These are phyloP conservation scores for Phyllosticta paracitricarpa DNA, from an alignment of 2,329 filamentous ascomycete species.

Conservation along the genomic window DNA sequence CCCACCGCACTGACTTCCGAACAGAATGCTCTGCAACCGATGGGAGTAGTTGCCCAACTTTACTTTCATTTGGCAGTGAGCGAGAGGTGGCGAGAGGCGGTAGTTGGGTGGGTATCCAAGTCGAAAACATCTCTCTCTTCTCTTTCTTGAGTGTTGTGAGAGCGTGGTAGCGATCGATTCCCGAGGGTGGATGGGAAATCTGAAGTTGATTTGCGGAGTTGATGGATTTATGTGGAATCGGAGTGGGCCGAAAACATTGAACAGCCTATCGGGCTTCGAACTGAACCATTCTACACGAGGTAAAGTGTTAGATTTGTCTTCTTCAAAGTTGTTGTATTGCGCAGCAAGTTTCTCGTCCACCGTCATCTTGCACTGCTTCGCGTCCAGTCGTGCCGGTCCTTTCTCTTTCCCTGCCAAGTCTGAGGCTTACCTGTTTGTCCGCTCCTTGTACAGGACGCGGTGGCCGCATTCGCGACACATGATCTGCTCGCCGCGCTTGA, in stretches of 20 bases:
- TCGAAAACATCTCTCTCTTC: no score
- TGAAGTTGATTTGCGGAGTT: background rate
- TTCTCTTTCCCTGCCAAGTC: background rate
- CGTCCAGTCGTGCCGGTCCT: background rate
- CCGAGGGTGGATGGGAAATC: background rate
- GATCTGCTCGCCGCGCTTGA: constrained; percentile 71
- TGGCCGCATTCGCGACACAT: constrained; percentile 90
- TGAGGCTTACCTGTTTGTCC: constrained; percentile 74
- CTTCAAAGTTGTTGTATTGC: background rate
- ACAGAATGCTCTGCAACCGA: no score
- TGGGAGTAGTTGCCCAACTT: no score
- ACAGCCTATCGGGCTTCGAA: constrained; percentile 72
- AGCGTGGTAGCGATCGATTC: no score
- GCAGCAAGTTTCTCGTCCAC: background rate
- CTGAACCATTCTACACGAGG: constrained; percentile 53
- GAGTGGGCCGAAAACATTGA: background rate
- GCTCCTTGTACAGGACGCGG: constrained; percentile 92
- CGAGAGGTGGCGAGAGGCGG: no score
- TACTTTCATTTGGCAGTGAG: no score
- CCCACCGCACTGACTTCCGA: no score
- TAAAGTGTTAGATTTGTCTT: background rate
- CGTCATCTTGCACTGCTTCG: background rate
- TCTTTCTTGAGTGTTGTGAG: no score
- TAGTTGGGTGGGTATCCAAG: no score
- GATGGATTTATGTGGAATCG: background rate